Evolutionary conservation across 2,329 filamentous ascomycete species (phyloP).

Genomic region (Neopestalotiopsis rosae): DNA sequence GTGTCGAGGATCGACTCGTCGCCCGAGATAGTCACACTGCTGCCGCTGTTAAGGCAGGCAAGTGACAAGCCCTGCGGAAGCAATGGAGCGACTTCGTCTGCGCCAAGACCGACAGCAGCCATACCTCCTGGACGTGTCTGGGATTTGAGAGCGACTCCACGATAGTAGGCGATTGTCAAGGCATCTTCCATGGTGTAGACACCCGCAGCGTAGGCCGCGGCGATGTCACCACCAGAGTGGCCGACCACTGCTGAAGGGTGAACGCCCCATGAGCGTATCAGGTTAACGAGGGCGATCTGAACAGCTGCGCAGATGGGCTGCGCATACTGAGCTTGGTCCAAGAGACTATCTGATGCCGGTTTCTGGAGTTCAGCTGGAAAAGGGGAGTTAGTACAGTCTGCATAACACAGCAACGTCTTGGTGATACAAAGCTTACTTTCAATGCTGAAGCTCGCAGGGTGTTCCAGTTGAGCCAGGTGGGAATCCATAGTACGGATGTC

Average conservation of each 20-base stretch:
- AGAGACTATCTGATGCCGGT: background rate
- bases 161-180: constrained; percentile 11
- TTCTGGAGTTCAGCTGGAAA: constrained; percentile 6
- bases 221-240: constrained; percentile 16
- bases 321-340: constrained; percentile 1
- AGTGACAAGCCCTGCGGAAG: constrained; percentile 32
- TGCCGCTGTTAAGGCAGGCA: constrained; percentile 38
- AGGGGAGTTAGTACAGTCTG: background rate
- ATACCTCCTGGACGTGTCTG: constrained; percentile 35
- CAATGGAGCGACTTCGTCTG: constrained; percentile 33
- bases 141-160: background rate
- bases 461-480: background rate
- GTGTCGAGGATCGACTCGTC: constrained; percentile 28
- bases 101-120: constrained; percentile 44
- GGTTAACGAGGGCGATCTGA: constrained; percentile 14
- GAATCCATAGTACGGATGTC: constrained; percentile 10
- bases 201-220: constrained; percentile 15
- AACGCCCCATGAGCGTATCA: constrained; percentile 9
- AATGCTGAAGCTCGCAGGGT: constrained; percentile 5
- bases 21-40: constrained; percentile 37
- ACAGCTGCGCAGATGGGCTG: constrained; percentile 12
- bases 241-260: constrained; percentile 3
- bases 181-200: constrained; percentile 4
- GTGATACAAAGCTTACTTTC: background rate
- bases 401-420: background rate